Evolutionary conservation across 1,284 basidiomycete genomes (phyloP).

Genomic region (Psilocybe mexicana): DNA sequence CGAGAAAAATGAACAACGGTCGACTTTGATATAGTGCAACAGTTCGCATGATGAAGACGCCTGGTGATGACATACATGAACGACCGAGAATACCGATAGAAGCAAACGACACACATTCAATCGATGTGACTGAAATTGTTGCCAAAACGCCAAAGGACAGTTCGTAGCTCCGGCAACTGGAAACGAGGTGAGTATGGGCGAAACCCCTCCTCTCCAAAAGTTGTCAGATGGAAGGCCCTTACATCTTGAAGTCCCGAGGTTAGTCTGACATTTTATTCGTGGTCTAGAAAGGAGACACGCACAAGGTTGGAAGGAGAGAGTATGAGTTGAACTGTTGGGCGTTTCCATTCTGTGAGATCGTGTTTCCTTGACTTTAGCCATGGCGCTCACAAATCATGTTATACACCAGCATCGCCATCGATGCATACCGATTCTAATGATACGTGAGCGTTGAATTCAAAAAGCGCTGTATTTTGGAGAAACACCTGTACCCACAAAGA

Average conservation of each 20-base stretch:
- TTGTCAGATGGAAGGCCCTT: not conserved
- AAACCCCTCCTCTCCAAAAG: not conserved
- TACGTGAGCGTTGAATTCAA: not conserved
- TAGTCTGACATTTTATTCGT: not conserved
- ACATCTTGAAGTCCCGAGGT: conserved; percentile 6
- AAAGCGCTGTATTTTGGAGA: not conserved
- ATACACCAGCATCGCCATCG: conserved; percentile 14
- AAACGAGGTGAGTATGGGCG: not conserved
- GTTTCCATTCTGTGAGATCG: not conserved
- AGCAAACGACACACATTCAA: conserved; percentile 15
- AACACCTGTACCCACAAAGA: conserved; percentile 14
- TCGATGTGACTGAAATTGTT: conserved; percentile 12
- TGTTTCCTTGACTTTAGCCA: not conserved
- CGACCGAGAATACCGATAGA: not conserved
- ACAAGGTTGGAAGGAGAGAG: conserved; percentile 2
- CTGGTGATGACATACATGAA: conserved; percentile 3
- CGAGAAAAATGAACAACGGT: conserved; percentile 13
- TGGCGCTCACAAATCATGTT: conserved; percentile 5
- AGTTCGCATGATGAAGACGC: conserved; percentile 24
- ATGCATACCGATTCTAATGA: conserved; percentile 21
- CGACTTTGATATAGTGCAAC: conserved; percentile 23
- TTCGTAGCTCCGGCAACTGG: conserved; percentile 18
- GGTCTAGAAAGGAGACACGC: not conserved
- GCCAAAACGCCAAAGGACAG: conserved; percentile 14
- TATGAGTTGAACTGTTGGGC: not conserved